These are phyloP conservation scores for Metrosideros polymorpha DNA, from an alignment of 441 rosid genomes.

Conservation along the genomic window DNA sequence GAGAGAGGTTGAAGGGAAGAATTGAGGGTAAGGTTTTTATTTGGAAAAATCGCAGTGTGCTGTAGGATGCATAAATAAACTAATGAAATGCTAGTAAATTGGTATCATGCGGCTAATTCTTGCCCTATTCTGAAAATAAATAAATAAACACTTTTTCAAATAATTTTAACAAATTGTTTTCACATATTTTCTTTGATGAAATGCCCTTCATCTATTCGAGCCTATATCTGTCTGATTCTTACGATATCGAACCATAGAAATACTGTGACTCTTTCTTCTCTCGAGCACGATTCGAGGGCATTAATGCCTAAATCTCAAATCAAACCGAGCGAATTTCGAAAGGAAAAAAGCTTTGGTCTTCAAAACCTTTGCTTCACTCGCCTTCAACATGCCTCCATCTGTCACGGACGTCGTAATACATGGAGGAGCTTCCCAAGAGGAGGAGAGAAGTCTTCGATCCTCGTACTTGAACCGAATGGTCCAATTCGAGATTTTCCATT, in stretches of 20 bases:
- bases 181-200: not conserved
- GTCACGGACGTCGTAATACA: not conserved
- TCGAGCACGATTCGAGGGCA: not conserved
- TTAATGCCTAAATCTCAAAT: not conserved
- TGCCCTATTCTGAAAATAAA: not conserved
- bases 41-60: not conserved
- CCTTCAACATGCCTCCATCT: not conserved
- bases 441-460: not conserved
- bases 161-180: not conserved
- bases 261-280: not conserved
- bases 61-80: not conserved
- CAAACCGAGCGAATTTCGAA: not conserved
- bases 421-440: not conserved
- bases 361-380: no score
- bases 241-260: not conserved
- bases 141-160: not conserved
- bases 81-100: not conserved
- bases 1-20: not conserved
- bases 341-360: no score
- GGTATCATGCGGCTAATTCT: not conserved
- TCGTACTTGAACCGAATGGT: not conserved
- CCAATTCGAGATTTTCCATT: not conserved
- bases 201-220: not conserved
- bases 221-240: not conserved
- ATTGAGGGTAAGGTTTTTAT: not conserved